Percentiles rank a stretch among this genome's conserved stretches.
phyloP scores from a whole-genome alignment of 106 monocot species.

The Hemerocallis citrina region DNA sequence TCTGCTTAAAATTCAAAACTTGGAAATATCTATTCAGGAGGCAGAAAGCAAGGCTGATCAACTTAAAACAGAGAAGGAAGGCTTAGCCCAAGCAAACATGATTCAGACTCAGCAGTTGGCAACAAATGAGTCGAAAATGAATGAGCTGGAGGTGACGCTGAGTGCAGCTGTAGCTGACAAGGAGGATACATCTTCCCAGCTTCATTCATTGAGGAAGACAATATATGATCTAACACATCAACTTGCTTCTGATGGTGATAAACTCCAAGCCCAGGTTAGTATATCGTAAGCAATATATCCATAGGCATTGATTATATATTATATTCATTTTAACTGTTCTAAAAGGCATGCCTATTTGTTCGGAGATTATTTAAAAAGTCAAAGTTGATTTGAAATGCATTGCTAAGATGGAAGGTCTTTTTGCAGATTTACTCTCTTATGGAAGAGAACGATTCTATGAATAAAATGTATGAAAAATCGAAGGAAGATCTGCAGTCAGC shows the following conservation, averaged over 20 bases:
- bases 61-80: constrained; percentile 42
- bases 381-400: background rate
- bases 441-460: constrained; percentile 50
- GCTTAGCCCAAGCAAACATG: constrained; percentile 34
- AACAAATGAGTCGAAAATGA: constrained; percentile 33
- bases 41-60: constrained; percentile 19
- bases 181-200: constrained; percentile 28
- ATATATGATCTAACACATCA: constrained; percentile 40
- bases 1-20: constrained; percentile 26
- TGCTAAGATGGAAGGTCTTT: background rate
- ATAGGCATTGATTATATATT: background rate
- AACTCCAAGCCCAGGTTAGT: constrained; percentile 63
- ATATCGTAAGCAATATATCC: background rate
- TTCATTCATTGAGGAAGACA: constrained; percentile 31
- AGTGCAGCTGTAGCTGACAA: constrained; percentile 42
- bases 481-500: constrained; percentile 48
- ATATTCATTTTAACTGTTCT: background rate
- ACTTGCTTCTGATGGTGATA: constrained; percentile 35
- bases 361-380: background rate
- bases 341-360: background rate
- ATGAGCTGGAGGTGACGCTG: constrained; percentile 42
- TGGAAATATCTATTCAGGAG: constrained; percentile 28
- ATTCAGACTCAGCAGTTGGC: constrained; percentile 52
- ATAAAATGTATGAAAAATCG: constrained; percentile 35
- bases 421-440: constrained; percentile 58